Conservation (phyloP, 345 rosid genomes). For the Turnera subulata region DNA sequence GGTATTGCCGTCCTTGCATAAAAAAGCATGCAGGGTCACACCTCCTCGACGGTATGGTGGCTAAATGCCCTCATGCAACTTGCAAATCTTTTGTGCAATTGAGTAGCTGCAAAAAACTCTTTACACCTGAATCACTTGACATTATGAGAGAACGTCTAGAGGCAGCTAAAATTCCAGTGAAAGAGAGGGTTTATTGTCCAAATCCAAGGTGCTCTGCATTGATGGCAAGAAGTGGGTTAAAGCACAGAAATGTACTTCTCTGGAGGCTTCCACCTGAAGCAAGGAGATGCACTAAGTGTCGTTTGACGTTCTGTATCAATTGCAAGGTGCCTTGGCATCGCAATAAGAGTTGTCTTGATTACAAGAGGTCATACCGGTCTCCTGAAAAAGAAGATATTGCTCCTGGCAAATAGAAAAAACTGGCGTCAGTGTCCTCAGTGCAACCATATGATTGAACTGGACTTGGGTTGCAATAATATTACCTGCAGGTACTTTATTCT, state of each 20-base stretch:
- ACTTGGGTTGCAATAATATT: neutral
- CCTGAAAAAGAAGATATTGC: neutral
- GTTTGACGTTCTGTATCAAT: conserved; percentile 45
- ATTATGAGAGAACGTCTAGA: conserved; percentile 49
- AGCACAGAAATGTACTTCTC: neutral
- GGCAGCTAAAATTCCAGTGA: conserved; percentile 57
- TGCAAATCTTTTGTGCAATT: conserved; percentile 56
- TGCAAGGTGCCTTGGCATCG: conserved; percentile 34
- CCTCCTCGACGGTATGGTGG: conserved; percentile 54
- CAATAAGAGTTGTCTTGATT: neutral
- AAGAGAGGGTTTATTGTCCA: conserved; percentile 75
- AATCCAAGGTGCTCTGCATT: conserved; percentile 72
- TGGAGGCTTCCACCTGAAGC: conserved; percentile 16
- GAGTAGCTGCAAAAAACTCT: conserved; percentile 46
- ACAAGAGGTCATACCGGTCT: neutral
- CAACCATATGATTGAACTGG: neutral
- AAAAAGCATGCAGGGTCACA: conserved; percentile 74
- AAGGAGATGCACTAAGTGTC: conserved; percentile 64
- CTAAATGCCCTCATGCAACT: conserved; percentile 67
- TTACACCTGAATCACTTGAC: conserved; percentile 58
- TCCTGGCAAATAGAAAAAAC: neutral
- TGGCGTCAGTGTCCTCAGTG: neutral
- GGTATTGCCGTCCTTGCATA: conserved; percentile 81
- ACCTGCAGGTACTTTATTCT: neutral
- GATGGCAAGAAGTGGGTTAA: conserved; percentile 46